Percentiles rank a stretch among this genome's conserved stretches.
Conservation (phyloP, 257 asterid genomes). For the Misopates orontium region DNA sequence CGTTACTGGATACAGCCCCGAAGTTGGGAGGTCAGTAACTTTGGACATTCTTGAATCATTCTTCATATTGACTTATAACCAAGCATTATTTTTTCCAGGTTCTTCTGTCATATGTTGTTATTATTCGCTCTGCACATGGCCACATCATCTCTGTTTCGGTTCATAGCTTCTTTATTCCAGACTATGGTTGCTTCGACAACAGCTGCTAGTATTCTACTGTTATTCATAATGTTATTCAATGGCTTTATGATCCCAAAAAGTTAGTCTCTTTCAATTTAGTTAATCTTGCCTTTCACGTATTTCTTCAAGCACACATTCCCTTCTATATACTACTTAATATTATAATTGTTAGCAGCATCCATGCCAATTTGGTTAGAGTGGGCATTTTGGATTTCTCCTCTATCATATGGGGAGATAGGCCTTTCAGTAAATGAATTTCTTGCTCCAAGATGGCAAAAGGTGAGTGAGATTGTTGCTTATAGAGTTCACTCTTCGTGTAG, state of each 20-base stretch:
- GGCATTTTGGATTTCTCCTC: conserved; percentile 67
- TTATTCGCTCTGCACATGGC: conserved; percentile 47
- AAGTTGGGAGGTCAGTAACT: conserved; percentile 37
- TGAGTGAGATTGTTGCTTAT: conserved; percentile 22
- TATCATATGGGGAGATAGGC: conserved; percentile 60
- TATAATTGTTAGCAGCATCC: conserved; percentile 42
- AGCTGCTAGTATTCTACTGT: conserved; percentile 41
- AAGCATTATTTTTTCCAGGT: conserved; percentile 33
- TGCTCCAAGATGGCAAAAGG: conserved; percentile 63
- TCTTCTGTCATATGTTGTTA: conserved; percentile 49
- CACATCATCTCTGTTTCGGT: conserved; percentile 50
- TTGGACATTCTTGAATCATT: not conserved
- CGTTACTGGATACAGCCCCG: conserved; percentile 52
- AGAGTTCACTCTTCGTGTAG: not conserved
- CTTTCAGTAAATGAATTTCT: conserved; percentile 52
- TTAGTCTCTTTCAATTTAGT: conserved; percentile 26
- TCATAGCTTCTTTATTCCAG: conserved; percentile 49
- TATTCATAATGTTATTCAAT: conserved; percentile 41
- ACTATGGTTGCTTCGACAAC: conserved; percentile 39
- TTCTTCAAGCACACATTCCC: not conserved
- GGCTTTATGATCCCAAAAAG: conserved; percentile 57
- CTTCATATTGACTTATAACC: conserved; percentile 1
- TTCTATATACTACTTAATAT: not conserved
- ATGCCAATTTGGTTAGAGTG: conserved; percentile 65
- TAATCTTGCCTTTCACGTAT: not conserved